Percentiles rank a stretch among this genome's conserved stretches.
These are phyloP conservation scores for Diaporthe helianthi DNA, from an alignment of 2,329 filamentous ascomycete species.

Conservation along the genomic window DNA sequence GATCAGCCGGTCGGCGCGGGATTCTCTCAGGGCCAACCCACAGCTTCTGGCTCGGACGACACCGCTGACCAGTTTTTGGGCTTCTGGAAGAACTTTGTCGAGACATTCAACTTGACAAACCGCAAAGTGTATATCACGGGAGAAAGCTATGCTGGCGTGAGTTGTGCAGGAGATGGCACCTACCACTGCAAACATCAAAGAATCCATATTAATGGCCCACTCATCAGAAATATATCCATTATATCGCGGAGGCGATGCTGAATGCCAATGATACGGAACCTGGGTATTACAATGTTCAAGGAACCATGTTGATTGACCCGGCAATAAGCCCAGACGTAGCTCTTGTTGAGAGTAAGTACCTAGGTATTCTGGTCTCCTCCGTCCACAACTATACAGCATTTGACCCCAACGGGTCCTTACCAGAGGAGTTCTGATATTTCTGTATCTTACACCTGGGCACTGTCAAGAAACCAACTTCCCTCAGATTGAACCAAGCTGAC, in stretches of 20 bases:
- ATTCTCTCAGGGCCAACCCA: constrained; percentile 69
- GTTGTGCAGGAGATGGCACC: neutral
- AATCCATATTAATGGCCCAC: neutral
- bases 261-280: constrained; percentile 63
- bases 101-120: constrained; percentile 68
- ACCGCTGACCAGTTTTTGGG: constrained; percentile 72
- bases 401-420: constrained; percentile 15
- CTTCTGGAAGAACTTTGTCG: constrained; percentile 77
- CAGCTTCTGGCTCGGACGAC: constrained; percentile 68
- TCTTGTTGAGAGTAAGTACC: constrained; percentile 44
- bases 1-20: constrained; percentile 71
- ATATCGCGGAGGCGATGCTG: constrained; percentile 71
- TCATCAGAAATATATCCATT: constrained; percentile 60
- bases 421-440: neutral
- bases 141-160: constrained; percentile 30
- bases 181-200: neutral
- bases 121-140: constrained; percentile 74
- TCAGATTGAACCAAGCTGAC: neutral
- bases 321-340: constrained; percentile 13
- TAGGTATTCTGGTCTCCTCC: constrained; percentile 45
- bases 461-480: neutral
- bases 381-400: constrained; percentile 44
- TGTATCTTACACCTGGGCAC: too few species aligned
- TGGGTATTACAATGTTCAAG: constrained; percentile 65
- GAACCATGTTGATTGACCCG: constrained; percentile 30